Evolutionary conservation across 2,329 filamentous ascomycete species (phyloP).

Genomic region (Colletotrichum liaoningense): DNA sequence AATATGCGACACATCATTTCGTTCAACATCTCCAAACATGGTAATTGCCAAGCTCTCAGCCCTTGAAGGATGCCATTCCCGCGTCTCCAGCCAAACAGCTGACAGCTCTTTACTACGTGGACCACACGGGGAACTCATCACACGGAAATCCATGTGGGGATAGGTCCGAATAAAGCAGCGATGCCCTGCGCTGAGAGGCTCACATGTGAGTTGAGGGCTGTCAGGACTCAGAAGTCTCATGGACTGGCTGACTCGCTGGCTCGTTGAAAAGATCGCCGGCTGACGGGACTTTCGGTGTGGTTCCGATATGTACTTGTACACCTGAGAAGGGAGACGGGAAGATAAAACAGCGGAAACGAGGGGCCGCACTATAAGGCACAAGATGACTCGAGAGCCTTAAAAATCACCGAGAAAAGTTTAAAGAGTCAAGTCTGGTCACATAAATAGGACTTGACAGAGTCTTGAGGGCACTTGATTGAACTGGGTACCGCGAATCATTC

Average conservation of each 20-base stretch:
- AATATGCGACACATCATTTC: neutral
- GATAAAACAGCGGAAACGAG: neutral
- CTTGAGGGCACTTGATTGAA: neutral
- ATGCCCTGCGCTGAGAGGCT: neutral
- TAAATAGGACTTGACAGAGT: too few relatives aligned
- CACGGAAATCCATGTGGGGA: neutral
- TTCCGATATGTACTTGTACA: neutral
- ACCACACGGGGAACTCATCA: neutral
- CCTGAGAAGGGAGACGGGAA: neutral
- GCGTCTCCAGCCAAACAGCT: neutral
- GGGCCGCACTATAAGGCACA: neutral
- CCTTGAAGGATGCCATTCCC: neutral
- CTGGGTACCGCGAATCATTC: neutral
- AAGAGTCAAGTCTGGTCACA: neutral
- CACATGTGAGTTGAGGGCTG: neutral
- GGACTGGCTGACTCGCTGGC: neutral
- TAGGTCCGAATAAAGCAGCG: neutral
- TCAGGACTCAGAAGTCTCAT: neutral
- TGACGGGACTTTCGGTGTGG: neutral
- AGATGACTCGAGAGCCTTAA: neutral
- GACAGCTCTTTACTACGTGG: neutral
- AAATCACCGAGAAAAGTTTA: neutral
- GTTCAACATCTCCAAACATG: neutral
- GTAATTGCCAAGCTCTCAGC: neutral
- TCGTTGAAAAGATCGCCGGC: neutral